Evolutionary conservation across 768 basidiomycete genomes (phyloP).

Genomic region (Psilocybe cubensis): DNA sequence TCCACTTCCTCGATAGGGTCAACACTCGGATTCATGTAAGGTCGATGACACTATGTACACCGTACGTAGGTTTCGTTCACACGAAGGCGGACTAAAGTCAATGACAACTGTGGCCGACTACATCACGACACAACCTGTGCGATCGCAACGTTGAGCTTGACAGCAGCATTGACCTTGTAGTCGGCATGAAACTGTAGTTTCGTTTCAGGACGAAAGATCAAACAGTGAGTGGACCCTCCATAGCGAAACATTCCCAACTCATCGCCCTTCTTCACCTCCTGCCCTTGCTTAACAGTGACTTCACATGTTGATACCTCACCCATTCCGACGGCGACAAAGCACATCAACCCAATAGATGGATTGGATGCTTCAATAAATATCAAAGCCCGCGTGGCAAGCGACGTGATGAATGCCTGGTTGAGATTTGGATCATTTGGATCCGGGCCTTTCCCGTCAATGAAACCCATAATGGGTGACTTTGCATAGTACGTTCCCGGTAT

Average conservation of each 20-base stretch:
- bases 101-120: too few relatives aligned
- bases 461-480: background rate
- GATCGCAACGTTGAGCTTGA: background rate
- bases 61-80: too few relatives aligned
- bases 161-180: background rate
- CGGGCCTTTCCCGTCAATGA: background rate
- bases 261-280: background rate
- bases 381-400: background rate
- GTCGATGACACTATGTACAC: too few relatives aligned
- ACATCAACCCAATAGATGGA: background rate
- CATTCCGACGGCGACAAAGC: background rate
- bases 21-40: too few relatives aligned
- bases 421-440: background rate
- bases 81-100: too few relatives aligned
- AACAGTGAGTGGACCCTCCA: background rate
- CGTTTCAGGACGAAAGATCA: constrained; percentile 6
- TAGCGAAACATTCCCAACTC: constrained; percentile 2
- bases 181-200: background rate
- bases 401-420: background rate
- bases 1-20: too few relatives aligned
- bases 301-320: background rate
- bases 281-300: background rate
- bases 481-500: constrained; percentile 4
- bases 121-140: background rate
- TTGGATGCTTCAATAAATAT: background rate